These are phyloP conservation scores for Sclerotinia spermophila DNA, from an alignment of 2,329 filamentous ascomycete genomes.

Conservation along the genomic window DNA sequence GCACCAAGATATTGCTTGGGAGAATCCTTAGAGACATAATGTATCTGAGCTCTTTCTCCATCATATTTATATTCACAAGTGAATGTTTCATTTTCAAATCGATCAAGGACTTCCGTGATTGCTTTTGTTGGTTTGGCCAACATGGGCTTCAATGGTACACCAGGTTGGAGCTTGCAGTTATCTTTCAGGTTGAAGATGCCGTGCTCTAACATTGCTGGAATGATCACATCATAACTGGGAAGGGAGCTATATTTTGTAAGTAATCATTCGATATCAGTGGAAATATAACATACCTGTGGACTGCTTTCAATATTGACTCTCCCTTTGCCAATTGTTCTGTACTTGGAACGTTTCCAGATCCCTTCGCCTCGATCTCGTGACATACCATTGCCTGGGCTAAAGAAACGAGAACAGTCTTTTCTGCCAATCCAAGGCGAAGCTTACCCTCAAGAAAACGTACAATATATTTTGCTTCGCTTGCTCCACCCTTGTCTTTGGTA, in stretches of 20 bases:
- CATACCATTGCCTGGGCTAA: constrained; percentile 83
- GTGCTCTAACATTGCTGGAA: constrained; percentile 82
- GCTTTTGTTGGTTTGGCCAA: constrained; percentile 97
- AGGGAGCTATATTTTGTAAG: constrained; percentile 66
- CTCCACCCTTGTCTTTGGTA: constrained; percentile 83
- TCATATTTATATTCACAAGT: constrained; percentile 99
- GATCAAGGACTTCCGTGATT: constrained; percentile 94
- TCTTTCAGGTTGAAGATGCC: constrained; percentile 81
- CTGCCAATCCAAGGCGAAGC: constrained; percentile 82
- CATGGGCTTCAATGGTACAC: constrained; percentile 96
- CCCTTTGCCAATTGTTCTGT: constrained; percentile 77
- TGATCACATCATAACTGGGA: constrained; percentile 91
- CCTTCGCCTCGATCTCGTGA: constrained; percentile 72
- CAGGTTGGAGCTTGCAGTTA: constrained; percentile 85
- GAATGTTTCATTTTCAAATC: constrained; percentile 92
- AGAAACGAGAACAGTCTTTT: constrained; percentile 86
- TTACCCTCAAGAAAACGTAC: constrained; percentile 94
- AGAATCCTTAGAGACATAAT: constrained; percentile 85
- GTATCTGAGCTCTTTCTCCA: constrained; percentile 95
- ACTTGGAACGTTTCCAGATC: constrained; percentile 60
- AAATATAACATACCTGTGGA: constrained; percentile 64
- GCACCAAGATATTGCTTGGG: constrained; percentile 64
- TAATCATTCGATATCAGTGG: not conserved
- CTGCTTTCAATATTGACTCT: constrained; percentile 80
- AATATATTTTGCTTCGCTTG: constrained; percentile 92